Evolutionary conservation across 2,329 filamentous ascomycete species (phyloP).

Genomic region (Beauveria asiatica): DNA sequence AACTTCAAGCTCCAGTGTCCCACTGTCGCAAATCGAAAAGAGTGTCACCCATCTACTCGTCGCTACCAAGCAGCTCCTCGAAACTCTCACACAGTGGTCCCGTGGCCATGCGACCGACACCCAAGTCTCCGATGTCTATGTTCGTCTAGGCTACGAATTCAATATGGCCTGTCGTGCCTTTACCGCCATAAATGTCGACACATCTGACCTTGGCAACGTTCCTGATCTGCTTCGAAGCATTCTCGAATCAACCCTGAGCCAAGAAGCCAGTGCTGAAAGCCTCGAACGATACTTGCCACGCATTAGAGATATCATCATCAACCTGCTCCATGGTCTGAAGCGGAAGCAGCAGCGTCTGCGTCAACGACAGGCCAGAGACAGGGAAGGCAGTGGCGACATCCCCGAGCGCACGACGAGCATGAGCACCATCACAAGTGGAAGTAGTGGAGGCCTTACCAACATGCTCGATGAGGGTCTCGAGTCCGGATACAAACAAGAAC

Average conservation of each 20-base stretch:
- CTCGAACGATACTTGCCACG: slow-evolving; percentile 87
- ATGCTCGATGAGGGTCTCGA: slow-evolving; percentile 53
- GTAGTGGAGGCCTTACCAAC: slow-evolving; percentile 45
- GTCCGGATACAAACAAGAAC: slow-evolving; percentile 38
- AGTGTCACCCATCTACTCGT: slow-evolving; percentile 96
- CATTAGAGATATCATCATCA: slow-evolving; percentile 98
- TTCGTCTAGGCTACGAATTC: slow-evolving; percentile 95
- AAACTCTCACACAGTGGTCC: slow-evolving; percentile 97
- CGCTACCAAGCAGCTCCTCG: slow-evolving; percentile 93
- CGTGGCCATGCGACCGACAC: slow-evolving; percentile 84
- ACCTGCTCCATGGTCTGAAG: slow-evolving; percentile 89
- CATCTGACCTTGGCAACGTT: slow-evolving; percentile 86
- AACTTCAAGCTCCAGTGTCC: slow-evolving; percentile 54
- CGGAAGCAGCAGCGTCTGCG: slow-evolving; percentile 88
- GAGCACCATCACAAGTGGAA: slow-evolving; percentile 49
- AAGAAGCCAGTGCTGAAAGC: slow-evolving; percentile 89
- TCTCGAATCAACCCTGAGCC: slow-evolving; percentile 89
- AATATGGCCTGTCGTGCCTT: slow-evolving; percentile 98
- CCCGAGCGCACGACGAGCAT: slow-evolving; percentile 49
- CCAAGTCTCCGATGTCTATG: slow-evolving; percentile 96
- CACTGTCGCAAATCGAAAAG: slow-evolving; percentile 94
- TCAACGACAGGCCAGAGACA: slow-evolving; percentile 52
- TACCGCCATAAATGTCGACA: slow-evolving; percentile 93
- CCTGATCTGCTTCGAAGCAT: slow-evolving; percentile 85
- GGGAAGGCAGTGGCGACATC: slow-evolving; percentile 31